These are phyloP conservation scores for Tylopilus sp. DNA, from an alignment of 768 basidiomycete species.

Conservation along the genomic window DNA sequence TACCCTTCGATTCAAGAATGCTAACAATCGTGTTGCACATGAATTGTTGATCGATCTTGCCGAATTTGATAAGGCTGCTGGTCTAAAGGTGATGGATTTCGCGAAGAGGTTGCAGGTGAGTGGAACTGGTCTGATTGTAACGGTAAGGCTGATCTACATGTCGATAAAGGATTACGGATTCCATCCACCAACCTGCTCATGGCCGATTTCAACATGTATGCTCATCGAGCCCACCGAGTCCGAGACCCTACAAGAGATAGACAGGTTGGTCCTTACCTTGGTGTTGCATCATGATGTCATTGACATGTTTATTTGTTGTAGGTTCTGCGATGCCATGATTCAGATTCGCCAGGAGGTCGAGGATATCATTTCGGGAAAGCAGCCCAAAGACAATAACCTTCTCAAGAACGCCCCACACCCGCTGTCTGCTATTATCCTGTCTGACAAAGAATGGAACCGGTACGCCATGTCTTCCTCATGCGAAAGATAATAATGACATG, in stretches of 20 bases:
- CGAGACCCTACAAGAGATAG: slow-evolving; percentile 89
- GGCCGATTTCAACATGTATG: slow-evolving; percentile 98
- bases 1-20: slow-evolving; percentile 84
- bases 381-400: slow-evolving; percentile 88
- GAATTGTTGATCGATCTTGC: slow-evolving; percentile 93
- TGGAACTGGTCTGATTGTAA: not conserved
- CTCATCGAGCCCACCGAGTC: slow-evolving; percentile 98
- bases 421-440: slow-evolving; percentile 62
- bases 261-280: slow-evolving; percentile 48
- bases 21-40: slow-evolving; percentile 90
- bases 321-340: slow-evolving; percentile 99
- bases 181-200: slow-evolving; percentile 96
- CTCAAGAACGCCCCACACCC: slow-evolving; percentile 95
- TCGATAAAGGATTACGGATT: slow-evolving; percentile 75
- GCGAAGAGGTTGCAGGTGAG: slow-evolving; percentile 89
- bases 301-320: slow-evolving; percentile 23
- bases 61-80: slow-evolving; percentile 89
- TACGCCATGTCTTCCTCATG: slow-evolving; percentile 30
- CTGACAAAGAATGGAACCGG: slow-evolving; percentile 86
- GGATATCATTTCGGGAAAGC: slow-evolving; percentile 81
- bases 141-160: not conserved
- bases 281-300: not conserved
- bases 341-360: slow-evolving; percentile 90
- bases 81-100: slow-evolving; percentile 92
- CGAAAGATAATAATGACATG: slow-evolving; percentile 4